These are phyloP conservation scores for Fragaria ananassa DNA, from an alignment of 306 rosid species.

Conservation along the genomic window DNA sequence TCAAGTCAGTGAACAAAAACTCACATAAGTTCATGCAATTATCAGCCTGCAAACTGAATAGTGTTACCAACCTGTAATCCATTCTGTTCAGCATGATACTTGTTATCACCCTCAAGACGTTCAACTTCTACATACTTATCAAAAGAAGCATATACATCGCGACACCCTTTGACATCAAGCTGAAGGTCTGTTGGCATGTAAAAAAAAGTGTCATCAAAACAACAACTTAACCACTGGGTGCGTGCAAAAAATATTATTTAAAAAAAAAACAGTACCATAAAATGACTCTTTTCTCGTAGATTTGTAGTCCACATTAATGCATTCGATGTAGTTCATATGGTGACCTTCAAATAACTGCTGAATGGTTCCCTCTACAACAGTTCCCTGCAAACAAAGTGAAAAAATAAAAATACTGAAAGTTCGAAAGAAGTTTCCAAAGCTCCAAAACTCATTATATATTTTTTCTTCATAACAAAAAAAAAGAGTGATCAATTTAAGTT, in stretches of 20 bases:
- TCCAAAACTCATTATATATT: neutral
- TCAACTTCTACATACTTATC: conserved; percentile 99
- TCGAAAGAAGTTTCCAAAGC: neutral
- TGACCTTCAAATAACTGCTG: conserved; percentile 98
- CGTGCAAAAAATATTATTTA: neutral
- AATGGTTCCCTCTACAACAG: conserved; percentile 99
- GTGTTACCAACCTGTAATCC: conserved; percentile 69
- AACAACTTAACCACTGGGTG: neutral
- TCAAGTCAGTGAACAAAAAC: neutral
- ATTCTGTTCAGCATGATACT: conserved; percentile 90
- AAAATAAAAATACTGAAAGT: neutral
- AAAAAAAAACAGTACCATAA: conserved; percentile 56
- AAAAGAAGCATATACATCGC: conserved; percentile 94
- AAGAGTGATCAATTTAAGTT: neutral
- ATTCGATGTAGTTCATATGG: conserved; percentile 97
- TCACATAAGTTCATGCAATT: neutral
- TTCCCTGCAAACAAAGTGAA: conserved; percentile 48
- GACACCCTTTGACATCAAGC: conserved; percentile 98
- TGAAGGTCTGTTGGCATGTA: conserved; percentile 67
- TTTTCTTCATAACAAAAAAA: neutral
- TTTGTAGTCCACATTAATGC: conserved; percentile 98
- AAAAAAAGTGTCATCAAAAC: conserved; percentile 3
- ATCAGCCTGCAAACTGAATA: neutral
- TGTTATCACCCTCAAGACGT: conserved; percentile 95
- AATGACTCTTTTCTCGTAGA: conserved; percentile 98